Evolutionary conservation across 1,284 basidiomycete species (phyloP).

Genomic region (Cystobasidium slooffiae): DNA sequence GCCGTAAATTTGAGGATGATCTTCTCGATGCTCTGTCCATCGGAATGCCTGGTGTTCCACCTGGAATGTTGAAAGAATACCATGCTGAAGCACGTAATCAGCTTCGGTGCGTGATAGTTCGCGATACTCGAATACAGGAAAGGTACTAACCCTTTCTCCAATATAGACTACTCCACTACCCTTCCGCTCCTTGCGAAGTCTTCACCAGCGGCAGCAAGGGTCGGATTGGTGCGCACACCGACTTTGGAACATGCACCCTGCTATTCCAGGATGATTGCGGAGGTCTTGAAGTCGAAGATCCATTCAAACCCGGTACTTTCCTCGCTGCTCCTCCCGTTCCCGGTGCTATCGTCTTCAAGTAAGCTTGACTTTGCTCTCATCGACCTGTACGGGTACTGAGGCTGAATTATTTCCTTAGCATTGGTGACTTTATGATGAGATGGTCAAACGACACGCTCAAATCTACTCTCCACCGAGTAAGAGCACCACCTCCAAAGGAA

Average conservation of each 20-base stretch:
- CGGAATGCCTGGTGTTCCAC: slow-evolving; percentile 19
- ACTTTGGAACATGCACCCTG: slow-evolving; percentile 10
- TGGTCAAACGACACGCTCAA: slow-evolving; percentile 33
- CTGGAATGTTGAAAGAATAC: slow-evolving; percentile 17
- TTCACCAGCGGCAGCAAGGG: slow-evolving; percentile 15
- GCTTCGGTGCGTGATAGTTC: slow-evolving; percentile 4
- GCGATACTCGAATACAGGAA: too few species aligned
- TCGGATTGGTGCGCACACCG: slow-evolving; percentile 8
- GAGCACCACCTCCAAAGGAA: slow-evolving; percentile 14
- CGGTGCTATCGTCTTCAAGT: slow-evolving; percentile 23
- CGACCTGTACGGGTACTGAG: neutral
- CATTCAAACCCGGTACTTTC: slow-evolving; percentile 20
- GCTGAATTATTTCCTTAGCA: neutral
- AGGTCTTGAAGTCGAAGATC: slow-evolving; percentile 18
- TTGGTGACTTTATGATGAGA: slow-evolving; percentile 24
- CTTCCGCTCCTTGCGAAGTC: slow-evolving; percentile 11
- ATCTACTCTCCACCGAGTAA: slow-evolving; percentile 20
- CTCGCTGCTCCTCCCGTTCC: slow-evolving; percentile 16
- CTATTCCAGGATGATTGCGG: slow-evolving; percentile 24
- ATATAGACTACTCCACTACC: neutral
- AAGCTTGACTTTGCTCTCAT: neutral
- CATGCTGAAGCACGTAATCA: slow-evolving; percentile 15
- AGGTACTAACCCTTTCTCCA: neutral
- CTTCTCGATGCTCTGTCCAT: slow-evolving; percentile 17
- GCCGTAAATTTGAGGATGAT: slow-evolving; percentile 11